These are phyloP conservation scores for Pseudogymnoascus pannorum DNA, from an alignment of 2,329 filamentous ascomycete genomes.

Conservation along the genomic window DNA sequence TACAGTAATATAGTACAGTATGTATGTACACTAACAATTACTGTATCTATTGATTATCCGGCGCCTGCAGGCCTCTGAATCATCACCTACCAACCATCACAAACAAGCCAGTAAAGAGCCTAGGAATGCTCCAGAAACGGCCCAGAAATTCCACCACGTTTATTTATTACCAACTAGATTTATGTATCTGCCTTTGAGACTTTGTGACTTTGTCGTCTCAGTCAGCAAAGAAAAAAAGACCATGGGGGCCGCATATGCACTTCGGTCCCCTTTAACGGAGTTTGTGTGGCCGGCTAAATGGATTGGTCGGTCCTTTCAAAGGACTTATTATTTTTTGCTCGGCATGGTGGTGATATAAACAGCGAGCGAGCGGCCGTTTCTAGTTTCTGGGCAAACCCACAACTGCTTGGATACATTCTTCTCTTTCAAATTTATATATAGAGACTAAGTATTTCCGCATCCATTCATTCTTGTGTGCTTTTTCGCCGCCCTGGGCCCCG, in stretches of 20 bases:
- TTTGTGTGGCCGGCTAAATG: not conserved
- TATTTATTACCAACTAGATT: not conserved
- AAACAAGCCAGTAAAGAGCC: not conserved
- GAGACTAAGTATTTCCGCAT: not conserved
- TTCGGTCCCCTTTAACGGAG: not conserved
- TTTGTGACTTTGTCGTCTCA: not conserved
- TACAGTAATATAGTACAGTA: no score
- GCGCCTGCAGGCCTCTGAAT: not conserved
- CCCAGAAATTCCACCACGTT: not conserved
- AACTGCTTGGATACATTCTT: not conserved
- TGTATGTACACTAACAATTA: not conserved
- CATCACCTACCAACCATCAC: not conserved
- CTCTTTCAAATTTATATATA: not conserved
- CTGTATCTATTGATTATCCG: constrained; percentile 2
- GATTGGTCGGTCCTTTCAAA: not conserved
- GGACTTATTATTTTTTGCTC: not conserved
- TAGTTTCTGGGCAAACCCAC: not conserved
- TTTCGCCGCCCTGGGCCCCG: not conserved
- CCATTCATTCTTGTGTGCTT: not conserved
- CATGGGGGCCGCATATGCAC: constrained; percentile 1
- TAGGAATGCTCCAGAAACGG: not conserved
- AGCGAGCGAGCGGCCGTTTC: not conserved
- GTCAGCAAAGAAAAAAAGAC: not conserved
- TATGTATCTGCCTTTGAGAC: not conserved
- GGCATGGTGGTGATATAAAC: not conserved